A percentile compares a stretch with the other conserved stretches of the same genome.
Evolutionary conservation across 768 basidiomycete genomes (phyloP).

Genomic region (Amyloporia xantha): DNA sequence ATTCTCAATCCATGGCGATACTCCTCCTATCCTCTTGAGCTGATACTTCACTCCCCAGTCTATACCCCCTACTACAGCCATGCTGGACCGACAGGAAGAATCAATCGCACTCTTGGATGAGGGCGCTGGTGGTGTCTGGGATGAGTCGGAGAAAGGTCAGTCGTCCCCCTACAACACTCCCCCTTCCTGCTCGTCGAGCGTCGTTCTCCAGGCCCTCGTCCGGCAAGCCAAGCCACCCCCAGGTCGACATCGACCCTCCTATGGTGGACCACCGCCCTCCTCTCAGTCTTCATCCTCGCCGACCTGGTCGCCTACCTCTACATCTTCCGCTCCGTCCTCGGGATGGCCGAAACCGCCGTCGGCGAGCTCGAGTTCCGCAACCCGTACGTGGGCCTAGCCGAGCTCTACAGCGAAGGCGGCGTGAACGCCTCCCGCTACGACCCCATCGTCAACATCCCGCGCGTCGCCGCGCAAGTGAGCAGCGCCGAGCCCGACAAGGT

Average conservation of each 20-base stretch:
- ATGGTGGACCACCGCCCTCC: conserved; percentile 2
- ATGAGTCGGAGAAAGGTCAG: conserved; percentile 7
- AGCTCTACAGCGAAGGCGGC: conserved; percentile 17
- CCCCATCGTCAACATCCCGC: conserved; percentile 17
- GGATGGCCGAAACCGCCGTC: not conserved
- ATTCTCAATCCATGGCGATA: not conserved
- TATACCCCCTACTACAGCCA: not conserved
- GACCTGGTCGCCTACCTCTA: conserved; percentile 12
- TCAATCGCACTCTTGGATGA: conserved; percentile 6
- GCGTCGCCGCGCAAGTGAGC: conserved; percentile 18
- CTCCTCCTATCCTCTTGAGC: not conserved
- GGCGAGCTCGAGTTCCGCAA: conserved; percentile 13
- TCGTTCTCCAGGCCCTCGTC: not conserved
- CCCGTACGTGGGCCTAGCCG: conserved; percentile 21
- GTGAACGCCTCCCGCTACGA: conserved; percentile 13
- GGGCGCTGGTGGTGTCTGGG: not conserved
- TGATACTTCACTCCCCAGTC: not conserved
- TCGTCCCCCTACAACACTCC: not conserved
- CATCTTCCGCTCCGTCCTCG: conserved; percentile 9
- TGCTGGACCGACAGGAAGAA: conserved; percentile 6
- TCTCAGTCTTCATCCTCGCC: conserved; percentile 8
- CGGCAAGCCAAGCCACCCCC: not conserved
- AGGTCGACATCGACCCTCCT: not conserved
- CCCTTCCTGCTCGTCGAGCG: not conserved
- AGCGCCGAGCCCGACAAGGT: conserved; percentile 12